Evolutionary conservation across 495 filamentous ascomycete genomes (phyloP).

Genomic region (Clavariopsis aquatica): DNA sequence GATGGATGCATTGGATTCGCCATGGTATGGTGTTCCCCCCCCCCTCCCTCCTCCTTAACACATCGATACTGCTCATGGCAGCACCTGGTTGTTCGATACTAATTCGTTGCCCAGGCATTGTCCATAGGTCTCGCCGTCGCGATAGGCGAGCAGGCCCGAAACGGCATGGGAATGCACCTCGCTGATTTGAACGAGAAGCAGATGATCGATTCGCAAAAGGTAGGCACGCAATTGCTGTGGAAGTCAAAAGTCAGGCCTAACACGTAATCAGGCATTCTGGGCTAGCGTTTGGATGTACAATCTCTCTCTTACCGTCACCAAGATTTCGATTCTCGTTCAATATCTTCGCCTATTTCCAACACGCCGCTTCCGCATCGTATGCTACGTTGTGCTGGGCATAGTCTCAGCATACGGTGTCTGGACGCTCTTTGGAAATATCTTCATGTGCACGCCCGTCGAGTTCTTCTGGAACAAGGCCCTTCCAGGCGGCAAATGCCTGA

Average conservation of each 20-base stretch:
- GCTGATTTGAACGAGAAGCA: not conserved
- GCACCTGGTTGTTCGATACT: not conserved
- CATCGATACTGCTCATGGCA: not conserved
- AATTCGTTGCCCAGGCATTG: constrained; percentile 5
- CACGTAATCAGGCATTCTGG: constrained; percentile 27
- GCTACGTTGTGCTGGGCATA: constrained; percentile 34
- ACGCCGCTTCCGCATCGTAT: constrained; percentile 26
- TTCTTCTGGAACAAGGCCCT: constrained; percentile 46
- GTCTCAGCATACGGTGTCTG: constrained; percentile 33
- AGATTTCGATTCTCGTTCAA: constrained; percentile 32
- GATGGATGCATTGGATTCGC: constrained; percentile 27
- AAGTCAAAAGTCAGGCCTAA: not conserved
- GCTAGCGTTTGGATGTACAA: constrained; percentile 25
- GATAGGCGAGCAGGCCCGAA: constrained; percentile 18
- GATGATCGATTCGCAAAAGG: constrained; percentile 23
- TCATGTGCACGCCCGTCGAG: constrained; percentile 41
- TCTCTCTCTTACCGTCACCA: constrained; percentile 28
- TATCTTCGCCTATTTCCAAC: constrained; percentile 32
- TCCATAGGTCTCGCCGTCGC: constrained; percentile 27
- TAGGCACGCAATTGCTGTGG: no score
- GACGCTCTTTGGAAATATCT: constrained; percentile 42
- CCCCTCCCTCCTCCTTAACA: no score
- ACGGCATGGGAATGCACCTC: constrained; percentile 23
- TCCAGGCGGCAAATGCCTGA: constrained; percentile 47
- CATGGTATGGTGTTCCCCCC: constrained; percentile 19